phyloP scores from a whole-genome alignment of 768 basidiomycete species.

The Nidula microcarpa region DNA sequence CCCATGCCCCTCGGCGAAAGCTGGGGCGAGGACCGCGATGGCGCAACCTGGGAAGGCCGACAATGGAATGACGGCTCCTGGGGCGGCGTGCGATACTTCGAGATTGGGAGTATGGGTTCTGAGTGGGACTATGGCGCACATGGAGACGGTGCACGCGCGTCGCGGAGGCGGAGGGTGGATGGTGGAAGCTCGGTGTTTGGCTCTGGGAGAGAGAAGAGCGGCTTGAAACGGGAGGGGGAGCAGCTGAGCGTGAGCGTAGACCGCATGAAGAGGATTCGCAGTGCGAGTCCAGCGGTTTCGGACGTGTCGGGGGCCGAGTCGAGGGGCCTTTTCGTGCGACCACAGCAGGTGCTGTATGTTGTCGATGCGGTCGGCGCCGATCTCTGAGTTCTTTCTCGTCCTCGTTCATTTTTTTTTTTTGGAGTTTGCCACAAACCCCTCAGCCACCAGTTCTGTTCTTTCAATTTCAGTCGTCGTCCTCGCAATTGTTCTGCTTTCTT shows the following conservation, averaged over 20 bases:
- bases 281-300: conserved; percentile 64
- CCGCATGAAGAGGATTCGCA: conserved; percentile 65
- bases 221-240: conserved; percentile 39
- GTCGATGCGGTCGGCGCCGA: conserved; percentile 76
- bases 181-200: conserved; percentile 17
- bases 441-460: too few species aligned
- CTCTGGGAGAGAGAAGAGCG: conserved; percentile 23
- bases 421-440: too few species aligned
- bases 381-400: conserved; percentile 24
- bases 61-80: conserved; percentile 85
- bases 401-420: too few species aligned
- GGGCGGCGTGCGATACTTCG: conserved; percentile 82
- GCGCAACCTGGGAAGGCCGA: conserved; percentile 44
- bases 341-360: conserved; percentile 84
- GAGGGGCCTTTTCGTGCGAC: conserved; percentile 78
- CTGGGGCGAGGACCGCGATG: conserved; percentile 35
- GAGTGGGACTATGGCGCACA: conserved; percentile 61
- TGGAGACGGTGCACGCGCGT: conserved; percentile 38
- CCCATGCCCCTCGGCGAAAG: conserved; percentile 51
- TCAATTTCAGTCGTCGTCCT: too few species aligned
- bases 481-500: too few species aligned
- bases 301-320: conserved; percentile 53
- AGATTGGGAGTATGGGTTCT: conserved; percentile 53
- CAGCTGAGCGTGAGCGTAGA: conserved; percentile 50
- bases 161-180: conserved; percentile 42